A percentile compares a stretch with the other conserved stretches of the same genome.
These are phyloP conservation scores for Kernera saxatilis DNA, from an alignment of 345 rosid genomes.

Conservation along the genomic window DNA sequence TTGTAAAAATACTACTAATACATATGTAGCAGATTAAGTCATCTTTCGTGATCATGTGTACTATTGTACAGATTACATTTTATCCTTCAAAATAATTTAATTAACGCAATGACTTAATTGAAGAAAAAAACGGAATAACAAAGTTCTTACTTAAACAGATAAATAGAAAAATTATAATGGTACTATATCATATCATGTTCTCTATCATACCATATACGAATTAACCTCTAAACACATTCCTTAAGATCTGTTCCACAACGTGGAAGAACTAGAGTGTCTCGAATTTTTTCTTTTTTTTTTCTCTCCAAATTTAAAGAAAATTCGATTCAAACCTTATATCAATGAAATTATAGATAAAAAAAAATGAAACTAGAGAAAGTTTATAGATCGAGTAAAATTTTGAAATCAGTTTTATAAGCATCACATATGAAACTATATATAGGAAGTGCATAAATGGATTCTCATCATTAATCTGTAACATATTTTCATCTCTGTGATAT, in stretches of 20 bases:
- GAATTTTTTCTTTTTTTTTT: background rate
- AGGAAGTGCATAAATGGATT: background rate
- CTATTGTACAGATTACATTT: background rate
- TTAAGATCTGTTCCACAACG: background rate
- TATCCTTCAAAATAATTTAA: background rate
- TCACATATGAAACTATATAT: background rate
- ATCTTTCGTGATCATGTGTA: background rate
- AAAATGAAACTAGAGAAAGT: background rate
- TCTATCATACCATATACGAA: background rate
- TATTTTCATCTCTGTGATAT: background rate
- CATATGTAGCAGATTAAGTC: background rate
- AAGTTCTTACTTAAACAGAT: background rate
- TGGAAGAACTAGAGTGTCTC: background rate
- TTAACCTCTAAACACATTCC: background rate
- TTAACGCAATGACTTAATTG: background rate
- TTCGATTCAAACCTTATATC: background rate
- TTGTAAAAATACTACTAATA: background rate
- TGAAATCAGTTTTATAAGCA: background rate
- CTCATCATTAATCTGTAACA: background rate
- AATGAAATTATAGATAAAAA: background rate
- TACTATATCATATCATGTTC: background rate
- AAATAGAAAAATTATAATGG: background rate
- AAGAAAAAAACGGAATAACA: background rate
- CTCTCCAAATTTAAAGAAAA: background rate
- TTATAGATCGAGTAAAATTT: background rate